Percentiles rank a stretch among this genome's conserved stretches.
Conservation (phyloP, 2,329 filamentous ascomycete species). For the Canariomyces notabilis region DNA sequence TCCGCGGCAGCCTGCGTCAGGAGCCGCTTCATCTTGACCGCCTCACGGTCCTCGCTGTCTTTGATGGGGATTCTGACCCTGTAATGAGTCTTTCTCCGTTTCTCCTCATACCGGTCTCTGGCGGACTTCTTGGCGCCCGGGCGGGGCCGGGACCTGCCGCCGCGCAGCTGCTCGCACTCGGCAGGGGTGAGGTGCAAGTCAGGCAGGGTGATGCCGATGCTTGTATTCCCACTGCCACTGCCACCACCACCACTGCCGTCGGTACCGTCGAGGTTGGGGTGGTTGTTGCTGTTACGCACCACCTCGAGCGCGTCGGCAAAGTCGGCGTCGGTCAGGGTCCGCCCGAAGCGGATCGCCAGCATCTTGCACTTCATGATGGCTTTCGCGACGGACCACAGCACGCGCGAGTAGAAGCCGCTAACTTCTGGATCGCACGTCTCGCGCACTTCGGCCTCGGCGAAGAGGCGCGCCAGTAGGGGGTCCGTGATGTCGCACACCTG, state of each 20-base stretch:
- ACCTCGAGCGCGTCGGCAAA: constrained; percentile 39
- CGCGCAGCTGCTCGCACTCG: constrained; percentile 33
- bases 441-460: constrained; percentile 59
- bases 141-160: constrained; percentile 30
- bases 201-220: constrained; percentile 36
- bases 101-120: constrained; percentile 20
- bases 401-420: constrained; percentile 82
- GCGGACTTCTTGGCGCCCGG: constrained; percentile 17
- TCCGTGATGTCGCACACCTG: constrained; percentile 91
- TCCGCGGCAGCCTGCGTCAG: constrained; percentile 13
- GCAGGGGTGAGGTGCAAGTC: constrained; percentile 36
- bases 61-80: constrained; percentile 26
- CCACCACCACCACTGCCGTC: too few relatives aligned
- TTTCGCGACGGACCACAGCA: constrained; percentile 76
- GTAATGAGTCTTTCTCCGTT: constrained; percentile 26
- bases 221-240: constrained; percentile 24
- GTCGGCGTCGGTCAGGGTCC: constrained; percentile 44
- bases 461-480: constrained; percentile 61
- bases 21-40: constrained; percentile 25
- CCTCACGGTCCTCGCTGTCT: constrained; percentile 24
- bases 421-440: constrained; percentile 52
- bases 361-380: constrained; percentile 87
- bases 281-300: constrained; percentile 15
- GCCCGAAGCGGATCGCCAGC: constrained; percentile 56
- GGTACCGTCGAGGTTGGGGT: constrained; percentile 20